Base-by-base conservation (phyloP, 768 basidiomycete species). In the Sarcodon sp. region DNA sequence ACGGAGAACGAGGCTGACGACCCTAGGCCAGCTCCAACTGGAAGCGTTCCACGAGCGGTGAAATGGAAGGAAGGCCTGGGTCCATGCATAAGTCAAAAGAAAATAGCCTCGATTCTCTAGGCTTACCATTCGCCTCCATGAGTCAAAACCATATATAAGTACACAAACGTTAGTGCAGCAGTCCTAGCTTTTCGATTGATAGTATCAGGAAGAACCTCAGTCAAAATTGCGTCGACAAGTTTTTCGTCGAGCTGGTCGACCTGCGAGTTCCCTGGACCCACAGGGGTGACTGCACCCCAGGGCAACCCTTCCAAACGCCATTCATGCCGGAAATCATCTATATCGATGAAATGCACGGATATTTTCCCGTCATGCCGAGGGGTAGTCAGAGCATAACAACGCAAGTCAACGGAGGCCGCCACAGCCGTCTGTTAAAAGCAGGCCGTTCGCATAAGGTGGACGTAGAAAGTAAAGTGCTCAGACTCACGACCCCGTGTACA, bases 1-100 rank as follows among this genome's bases (percentile, higher is more conserved):
- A 82, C 79, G 3, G 93, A 97, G 68, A 84, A 97, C 18, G 96
- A 90, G 6, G 96, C 96, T 16, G 92, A 96, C 10, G 94, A 98
- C 18, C 96, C 96, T 44, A 98, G 81, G 43, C 96, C 96, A 12
- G 96, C 96, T 7, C 89, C 86, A 49, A 98, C 82, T 31, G 96
- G 96, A 5, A 98, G 75, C 18, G 89, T 87, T 33, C 90, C 83
- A 43, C 94, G 88, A 35, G 83, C 77, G 18, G 80, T 73, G 61
- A 94, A 84, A 54, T 83, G 80, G 63, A 91, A 77, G 0, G 81
- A 72, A 8, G 83, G 84, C 49, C 90, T 92, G 52, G 34, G 43
- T 47, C 16, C 35, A 16, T 9, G 48, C 43, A 49, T 46, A 50
- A 55, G 52, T 47, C 50, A 44, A 50, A 51, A 56, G 43, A 45